Conservation (phyloP, 2,329 filamentous ascomycete species). For the Emydomyces testavorans region DNA sequence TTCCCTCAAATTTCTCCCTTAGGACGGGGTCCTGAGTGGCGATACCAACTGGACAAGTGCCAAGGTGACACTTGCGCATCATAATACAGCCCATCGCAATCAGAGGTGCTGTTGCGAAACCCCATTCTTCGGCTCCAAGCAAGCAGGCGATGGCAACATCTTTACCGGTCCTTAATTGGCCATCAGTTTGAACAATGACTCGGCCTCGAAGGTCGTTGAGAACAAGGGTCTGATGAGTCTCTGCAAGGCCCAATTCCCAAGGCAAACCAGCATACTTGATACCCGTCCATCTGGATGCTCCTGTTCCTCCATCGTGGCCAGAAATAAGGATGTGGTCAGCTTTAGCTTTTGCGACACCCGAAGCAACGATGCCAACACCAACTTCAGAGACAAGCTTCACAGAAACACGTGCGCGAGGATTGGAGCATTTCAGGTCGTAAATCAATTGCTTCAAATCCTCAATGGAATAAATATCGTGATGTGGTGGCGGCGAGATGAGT, state of each 20-base stretch:
- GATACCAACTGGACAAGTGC: conserved; percentile 85
- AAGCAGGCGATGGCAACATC: conserved; percentile 91
- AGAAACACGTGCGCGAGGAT: conserved; percentile 80
- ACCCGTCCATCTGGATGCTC: conserved; percentile 93
- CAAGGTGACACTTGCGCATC: conserved; percentile 68
- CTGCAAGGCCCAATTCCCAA: conserved; percentile 91
- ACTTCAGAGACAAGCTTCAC: conserved; percentile 97
- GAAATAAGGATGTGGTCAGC: conserved; percentile 95
- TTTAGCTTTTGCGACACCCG: conserved; percentile 94
- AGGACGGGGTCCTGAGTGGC: conserved; percentile 92
- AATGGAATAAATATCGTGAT: conserved; percentile 98
- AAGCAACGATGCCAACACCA: conserved; percentile 92
- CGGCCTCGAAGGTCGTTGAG: conserved; percentile 91
- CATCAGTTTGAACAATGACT: conserved; percentile 92
- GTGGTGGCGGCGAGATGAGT: conserved; percentile 87
- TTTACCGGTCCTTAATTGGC: conserved; percentile 80
- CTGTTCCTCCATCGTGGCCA: conserved; percentile 91
- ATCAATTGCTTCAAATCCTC: conserved; percentile 97
- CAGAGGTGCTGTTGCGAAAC: conserved; percentile 85
- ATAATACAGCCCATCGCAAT: conserved; percentile 97
- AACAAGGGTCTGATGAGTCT: conserved; percentile 92
- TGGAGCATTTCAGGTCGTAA: conserved; percentile 94
- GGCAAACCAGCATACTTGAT: conserved; percentile 97
- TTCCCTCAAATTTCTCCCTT: conserved; percentile 83
- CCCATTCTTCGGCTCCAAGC: conserved; percentile 95